Percentiles rank a stretch among this genome's conserved stretches.
These are phyloP conservation scores for Trichophyton verrucosum DNA, from an alignment of 2,329 filamentous ascomycete genomes.

Conservation along the genomic window DNA sequence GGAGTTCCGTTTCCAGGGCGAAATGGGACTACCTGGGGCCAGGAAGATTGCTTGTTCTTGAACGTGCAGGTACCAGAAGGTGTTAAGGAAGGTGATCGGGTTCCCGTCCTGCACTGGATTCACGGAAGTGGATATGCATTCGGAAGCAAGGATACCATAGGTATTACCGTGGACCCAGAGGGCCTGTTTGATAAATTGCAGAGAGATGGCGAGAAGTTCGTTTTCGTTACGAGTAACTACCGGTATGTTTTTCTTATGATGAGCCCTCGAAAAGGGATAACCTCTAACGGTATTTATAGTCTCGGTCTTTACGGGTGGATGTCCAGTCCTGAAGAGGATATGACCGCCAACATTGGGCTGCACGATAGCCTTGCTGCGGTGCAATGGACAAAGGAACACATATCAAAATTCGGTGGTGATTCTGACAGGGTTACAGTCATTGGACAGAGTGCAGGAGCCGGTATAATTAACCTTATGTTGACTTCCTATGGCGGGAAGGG, in stretches of 20 bases:
- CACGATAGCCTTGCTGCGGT: slow-evolving; percentile 8
- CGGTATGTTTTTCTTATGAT: background rate
- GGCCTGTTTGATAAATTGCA: slow-evolving; percentile 7
- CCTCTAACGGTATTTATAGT: background rate
- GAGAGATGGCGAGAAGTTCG: slow-evolving; percentile 5
- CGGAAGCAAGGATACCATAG: slow-evolving; percentile 6
- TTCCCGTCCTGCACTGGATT: slow-evolving; percentile 12
- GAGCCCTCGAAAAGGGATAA: background rate
- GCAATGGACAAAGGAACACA: slow-evolving; percentile 8
- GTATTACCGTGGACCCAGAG: background rate
- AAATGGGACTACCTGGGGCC: slow-evolving; percentile 8
- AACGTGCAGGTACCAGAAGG: slow-evolving; percentile 9
- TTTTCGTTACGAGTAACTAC: slow-evolving; percentile 11
- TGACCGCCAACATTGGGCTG: slow-evolving; percentile 9
- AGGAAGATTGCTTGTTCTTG: slow-evolving; percentile 11
- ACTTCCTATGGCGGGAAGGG: background rate
- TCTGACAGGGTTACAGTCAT: slow-evolving; percentile 7
- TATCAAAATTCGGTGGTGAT: slow-evolving; percentile 11
- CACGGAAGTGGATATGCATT: slow-evolving; percentile 8
- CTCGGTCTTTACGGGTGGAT: slow-evolving; percentile 10
- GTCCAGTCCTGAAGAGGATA: slow-evolving; percentile 5
- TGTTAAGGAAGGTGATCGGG: slow-evolving; percentile 4
- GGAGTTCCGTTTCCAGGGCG: slow-evolving; percentile 2
- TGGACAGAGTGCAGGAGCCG: slow-evolving; percentile 7
- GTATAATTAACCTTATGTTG: slow-evolving; percentile 7